Evolutionary conservation across 768 basidiomycete species (phyloP), one percentile per base, ranked within the genome.

Genomic region (Amanita thiersii): DNA sequence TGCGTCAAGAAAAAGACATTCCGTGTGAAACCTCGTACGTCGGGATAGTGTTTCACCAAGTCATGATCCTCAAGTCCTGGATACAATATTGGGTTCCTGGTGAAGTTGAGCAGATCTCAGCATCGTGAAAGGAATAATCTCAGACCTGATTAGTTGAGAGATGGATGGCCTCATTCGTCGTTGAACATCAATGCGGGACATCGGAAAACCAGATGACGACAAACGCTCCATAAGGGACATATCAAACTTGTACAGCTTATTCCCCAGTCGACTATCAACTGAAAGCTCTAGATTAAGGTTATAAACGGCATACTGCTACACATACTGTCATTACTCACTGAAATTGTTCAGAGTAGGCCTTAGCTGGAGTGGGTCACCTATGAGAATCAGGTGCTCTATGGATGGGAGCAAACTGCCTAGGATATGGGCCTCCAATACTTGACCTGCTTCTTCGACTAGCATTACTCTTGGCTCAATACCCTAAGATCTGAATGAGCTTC

Each of bases 391-490:
- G 28, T 88, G 85, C 44, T 86, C 70, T 0, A 87, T 69, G 2
- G 77, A 73, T 0, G 70, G 68, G 2, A 83, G 81, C 1, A 86
- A 63, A 26, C 69, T 73, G 2, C 72, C 73, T 4, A 87, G 56
- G 11, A 87, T 68, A 47, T 88, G 86, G 2, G 86, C 80, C 58
- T 88, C 86, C 20, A 88, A 67, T 1, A 87, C 81, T 58, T 89
- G 86, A 0, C 86, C 86, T 0, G 86, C 86, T 54, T 88, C 86
- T 56, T 89, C 85, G 0, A 88, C 79, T 36, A 88, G 60, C 35
- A 86, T 53, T 0, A 86, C 72, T 23, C 66, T 69, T 0, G 84
- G 84, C 3, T 53, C 60, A 4, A 86, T 52, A 10, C 73, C 72
- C 81, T 84, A 39, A 3, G 24, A n/a, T n/a, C n/a, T 7, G 9